phyloP scores from a whole-genome alignment of 2,329 filamentous ascomycete genomes.

The Zalaria sp. region DNA sequence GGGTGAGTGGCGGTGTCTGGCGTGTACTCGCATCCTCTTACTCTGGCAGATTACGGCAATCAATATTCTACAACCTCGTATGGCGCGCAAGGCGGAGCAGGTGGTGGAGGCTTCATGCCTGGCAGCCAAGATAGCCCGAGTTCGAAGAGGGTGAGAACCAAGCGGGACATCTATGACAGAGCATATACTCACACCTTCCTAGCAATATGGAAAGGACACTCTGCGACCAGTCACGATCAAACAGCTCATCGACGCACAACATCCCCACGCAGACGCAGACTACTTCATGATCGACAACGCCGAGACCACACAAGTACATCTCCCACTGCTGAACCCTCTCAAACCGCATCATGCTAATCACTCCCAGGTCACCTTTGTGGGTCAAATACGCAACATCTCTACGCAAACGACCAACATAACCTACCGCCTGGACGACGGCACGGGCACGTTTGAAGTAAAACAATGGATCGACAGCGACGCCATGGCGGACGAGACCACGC shows the following conservation, averaged over 20 bases:
- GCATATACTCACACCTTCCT: not conserved
- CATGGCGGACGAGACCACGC: conserved; percentile 28
- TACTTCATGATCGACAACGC: conserved; percentile 67
- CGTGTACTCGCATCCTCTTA: not conserved
- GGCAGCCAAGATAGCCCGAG: conserved; percentile 27
- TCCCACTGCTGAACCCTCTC: not conserved
- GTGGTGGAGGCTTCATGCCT: conserved; percentile 46
- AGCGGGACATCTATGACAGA: not conserved
- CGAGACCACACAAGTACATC: conserved; percentile 41
- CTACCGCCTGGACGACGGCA: conserved; percentile 90
- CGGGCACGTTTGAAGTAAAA: conserved; percentile 81
- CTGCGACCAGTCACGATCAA: conserved; percentile 91
- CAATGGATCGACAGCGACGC: conserved; percentile 60
- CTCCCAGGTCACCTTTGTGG: conserved; percentile 64
- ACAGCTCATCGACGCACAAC: conserved; percentile 72
- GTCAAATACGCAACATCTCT: conserved; percentile 76
- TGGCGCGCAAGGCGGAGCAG: conserved; percentile 38
- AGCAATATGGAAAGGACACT: conserved; percentile 65
- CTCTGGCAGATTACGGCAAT: conserved; percentile 22
- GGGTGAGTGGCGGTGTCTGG: not conserved
- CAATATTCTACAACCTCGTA: conserved; percentile 42
- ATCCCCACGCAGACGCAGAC: conserved; percentile 58
- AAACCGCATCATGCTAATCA: not conserved
- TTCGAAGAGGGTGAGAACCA: conserved; percentile 15
- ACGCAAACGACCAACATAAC: conserved; percentile 83